Base-by-base conservation (phyloP, 1,284 basidiomycete species). In the Meira nashicola region DNA sequence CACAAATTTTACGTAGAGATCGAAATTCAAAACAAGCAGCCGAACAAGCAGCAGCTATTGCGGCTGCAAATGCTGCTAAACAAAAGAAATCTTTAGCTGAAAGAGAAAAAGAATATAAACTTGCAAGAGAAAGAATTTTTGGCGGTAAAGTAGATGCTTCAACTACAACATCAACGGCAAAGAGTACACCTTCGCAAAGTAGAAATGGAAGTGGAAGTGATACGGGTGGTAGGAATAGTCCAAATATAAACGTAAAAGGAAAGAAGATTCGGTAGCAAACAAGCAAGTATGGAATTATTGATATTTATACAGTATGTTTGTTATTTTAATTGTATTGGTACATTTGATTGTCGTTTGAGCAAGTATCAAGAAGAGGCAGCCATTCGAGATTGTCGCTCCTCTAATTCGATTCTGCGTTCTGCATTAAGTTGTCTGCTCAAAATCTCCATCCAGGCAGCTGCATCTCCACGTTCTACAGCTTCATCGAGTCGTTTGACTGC, bases 1-100 rank as follows among this genome's bases (percentile, higher is more conserved):
- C 50, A 8, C 50, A 41, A 53, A 53, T 53, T 41, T 33, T 53
- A 19, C 37, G 50, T 39, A 17, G 50, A 23, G 50, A 53, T 12
- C 40, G 23, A 17, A 25, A 17, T 23, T 2, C 48, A 2, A 7
- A 19, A n/a, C n/a, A 50, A 21, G 48, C 48, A 7, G 54, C 39
- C 2, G 46, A 39, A 25, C 23, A 55, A 14, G 54, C 15, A 4
- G 15, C 21, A 6, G 10, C 41, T 5, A 12, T 54, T 12, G 39
- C 40, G 25, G 25, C 12, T 48, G 46, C 17, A 5, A 48, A 55
- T 17, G 40, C 14, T 17, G n/a, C 17, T 23, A 39, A 33, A 17
- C n/a, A 55, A 39, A 21, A 46, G 17, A 44, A 44, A 23, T n/a
- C 40, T n/a, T 17, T 55, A 11, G n/a, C 12, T n/a, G 39, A 44